Percentiles rank a stretch among this genome's conserved stretches.
phyloP scores from a whole-genome alignment of 2,329 filamentous ascomycete species.

The Fusarium anthophilum region DNA sequence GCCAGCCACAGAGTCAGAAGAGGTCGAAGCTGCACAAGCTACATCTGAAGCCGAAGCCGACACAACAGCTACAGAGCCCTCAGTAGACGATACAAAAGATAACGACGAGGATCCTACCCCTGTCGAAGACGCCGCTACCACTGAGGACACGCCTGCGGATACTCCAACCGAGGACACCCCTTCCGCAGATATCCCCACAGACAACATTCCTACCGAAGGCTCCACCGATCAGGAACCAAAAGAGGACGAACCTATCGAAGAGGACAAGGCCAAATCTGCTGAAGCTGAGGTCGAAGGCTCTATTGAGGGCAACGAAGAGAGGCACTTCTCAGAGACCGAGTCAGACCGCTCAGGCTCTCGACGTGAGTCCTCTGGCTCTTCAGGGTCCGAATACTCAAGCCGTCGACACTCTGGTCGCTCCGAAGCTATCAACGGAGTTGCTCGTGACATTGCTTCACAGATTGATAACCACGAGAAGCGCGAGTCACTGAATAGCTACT shows the following conservation, averaged over 20 bases:
- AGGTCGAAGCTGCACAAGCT: not conserved
- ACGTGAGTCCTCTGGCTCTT: constrained; percentile 39
- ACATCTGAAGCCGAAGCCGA: constrained; percentile 7
- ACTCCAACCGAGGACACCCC: constrained; percentile 10
- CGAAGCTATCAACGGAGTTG: constrained; percentile 64
- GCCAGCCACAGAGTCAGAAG: not conserved
- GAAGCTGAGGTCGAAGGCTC: constrained; percentile 16
- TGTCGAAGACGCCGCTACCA: constrained; percentile 12
- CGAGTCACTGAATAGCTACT: constrained; percentile 39
- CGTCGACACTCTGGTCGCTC: constrained; percentile 56
- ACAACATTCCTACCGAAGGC: constrained; percentile 13
- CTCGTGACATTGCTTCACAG: constrained; percentile 59
- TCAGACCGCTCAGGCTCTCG: constrained; percentile 32
- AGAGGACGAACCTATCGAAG: constrained; percentile 9
- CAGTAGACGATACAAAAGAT: constrained; percentile 18
- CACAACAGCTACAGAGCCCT: not conserved
- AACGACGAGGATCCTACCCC: constrained; percentile 11
- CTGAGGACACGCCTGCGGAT: constrained; percentile 18
- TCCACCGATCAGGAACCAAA: constrained; percentile 4
- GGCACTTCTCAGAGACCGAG: constrained; percentile 23
- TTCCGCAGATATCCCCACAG: constrained; percentile 10
- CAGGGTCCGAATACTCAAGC: constrained; percentile 34
- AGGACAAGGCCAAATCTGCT: constrained; percentile 9
- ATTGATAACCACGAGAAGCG: constrained; percentile 51
- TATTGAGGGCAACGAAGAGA: constrained; percentile 11